phyloP scores from a whole-genome alignment of 139 green algal genomes.

The Volvox africanus region DNA sequence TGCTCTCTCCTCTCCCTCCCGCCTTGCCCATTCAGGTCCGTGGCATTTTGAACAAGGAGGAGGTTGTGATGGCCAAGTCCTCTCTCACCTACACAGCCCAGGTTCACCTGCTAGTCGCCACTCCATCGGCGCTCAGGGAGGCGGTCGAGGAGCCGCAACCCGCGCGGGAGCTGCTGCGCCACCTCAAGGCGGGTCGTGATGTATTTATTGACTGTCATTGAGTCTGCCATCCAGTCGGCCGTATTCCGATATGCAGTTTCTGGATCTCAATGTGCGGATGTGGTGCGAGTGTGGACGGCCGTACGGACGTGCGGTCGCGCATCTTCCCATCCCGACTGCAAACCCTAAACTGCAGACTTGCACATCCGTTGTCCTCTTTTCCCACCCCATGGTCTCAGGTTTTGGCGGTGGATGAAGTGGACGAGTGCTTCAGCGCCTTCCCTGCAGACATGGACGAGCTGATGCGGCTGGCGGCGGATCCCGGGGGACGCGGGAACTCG shows the following conservation, averaged over 20 bases:
- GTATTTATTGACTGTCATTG: too few relatives aligned
- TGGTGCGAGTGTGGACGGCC: too few relatives aligned
- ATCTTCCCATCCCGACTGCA: too few relatives aligned
- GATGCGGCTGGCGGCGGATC: constrained; percentile 30
- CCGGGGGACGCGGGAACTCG: background rate
- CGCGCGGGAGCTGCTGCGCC: background rate
- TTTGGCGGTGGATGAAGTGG: constrained; percentile 72
- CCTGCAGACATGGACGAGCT: constrained; percentile 51
- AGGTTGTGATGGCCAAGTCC: constrained; percentile 66
- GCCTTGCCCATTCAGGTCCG: constrained; percentile 65
- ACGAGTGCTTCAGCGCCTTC: constrained; percentile 65
- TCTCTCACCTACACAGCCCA: constrained; percentile 38
- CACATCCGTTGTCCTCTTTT: background rate
- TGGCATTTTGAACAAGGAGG: constrained; percentile 85
- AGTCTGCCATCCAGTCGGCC: too few relatives aligned
- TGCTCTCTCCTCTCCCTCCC: background rate
- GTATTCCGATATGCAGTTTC: too few relatives aligned
- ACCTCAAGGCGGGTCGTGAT: background rate
- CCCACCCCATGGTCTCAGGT: constrained; percentile 7
- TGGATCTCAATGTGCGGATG: too few relatives aligned
- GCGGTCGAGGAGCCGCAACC: constrained; percentile 6
- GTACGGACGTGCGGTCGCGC: too few relatives aligned
- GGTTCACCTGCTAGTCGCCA: constrained; percentile 84
- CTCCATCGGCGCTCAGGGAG: constrained; percentile 62
- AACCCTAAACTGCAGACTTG: too few relatives aligned